Evolutionary conservation across 2,329 filamentous ascomycete species (phyloP), one percentile per base, ranked within the genome.

Genomic region (Gnomoniopsis sp.): DNA sequence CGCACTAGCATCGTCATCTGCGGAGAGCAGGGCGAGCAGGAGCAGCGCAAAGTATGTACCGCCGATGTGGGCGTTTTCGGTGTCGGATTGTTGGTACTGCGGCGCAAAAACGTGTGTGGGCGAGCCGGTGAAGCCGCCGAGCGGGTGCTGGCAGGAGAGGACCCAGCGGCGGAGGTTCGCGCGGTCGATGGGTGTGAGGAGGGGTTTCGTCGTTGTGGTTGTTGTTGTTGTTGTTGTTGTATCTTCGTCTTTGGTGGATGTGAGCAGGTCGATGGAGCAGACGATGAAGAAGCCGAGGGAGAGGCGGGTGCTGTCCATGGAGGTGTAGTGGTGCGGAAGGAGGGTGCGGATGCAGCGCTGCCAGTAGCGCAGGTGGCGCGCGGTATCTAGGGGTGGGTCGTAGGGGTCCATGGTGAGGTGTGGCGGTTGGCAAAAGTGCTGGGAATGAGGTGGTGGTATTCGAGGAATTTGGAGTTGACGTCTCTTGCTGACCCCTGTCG

Each of bases 1-100:
- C 0, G 68, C 68, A 14, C 75, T 73, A 7, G 73, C 77, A 11
- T 60, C 59, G 0, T 68, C 69, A 8, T 75, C 73, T 7, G 74
- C 72, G 0, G 78, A 76, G 1, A 80, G 69, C 2, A 82, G 64
- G 0, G 88, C 81, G 26, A 99, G 76, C 10, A 88, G 80, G 23
- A 91, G 79, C 47, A 99, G 79, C 0, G 93, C 93, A 74, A 98
- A 97, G 71, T 89, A 93, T 0, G 93, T 97, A 1, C 91, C 91
- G 0, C 93, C 89, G 17, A 98, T 75, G 72, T 93, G 96, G 0
- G 93, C 80, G 67, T 67, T 76, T 78, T 65, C 78, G 41, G 64
- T 64, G 54, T 69, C 71, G 23, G 69, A 65, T 17, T 62, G 26
- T 1, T 60, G 53, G 43, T 52, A 23, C 6, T 26, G 36, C 14